Evolutionary conservation across 208 protist genomes (phyloP).

Genomic region (Trypanosoma melophagium): DNA sequence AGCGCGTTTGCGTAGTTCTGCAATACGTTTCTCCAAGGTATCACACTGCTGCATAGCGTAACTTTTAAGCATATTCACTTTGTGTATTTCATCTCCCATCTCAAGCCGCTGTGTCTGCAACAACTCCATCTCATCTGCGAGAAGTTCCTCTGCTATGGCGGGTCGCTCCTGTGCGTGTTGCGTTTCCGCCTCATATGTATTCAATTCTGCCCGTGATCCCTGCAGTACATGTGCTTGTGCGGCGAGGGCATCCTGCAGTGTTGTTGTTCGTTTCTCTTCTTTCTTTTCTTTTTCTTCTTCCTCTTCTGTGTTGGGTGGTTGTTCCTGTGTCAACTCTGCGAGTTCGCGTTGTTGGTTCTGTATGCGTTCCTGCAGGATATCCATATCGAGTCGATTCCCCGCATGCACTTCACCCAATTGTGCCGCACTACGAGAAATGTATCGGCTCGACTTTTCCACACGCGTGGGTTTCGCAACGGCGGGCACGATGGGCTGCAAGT

Average conservation of each 20-base stretch:
- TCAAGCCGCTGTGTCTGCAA: neutral
- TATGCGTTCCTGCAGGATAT: neutral
- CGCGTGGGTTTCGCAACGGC: conserved; percentile 11
- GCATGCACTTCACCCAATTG: conserved; percentile 12
- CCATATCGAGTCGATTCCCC: neutral
- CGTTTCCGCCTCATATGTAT: neutral
- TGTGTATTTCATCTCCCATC: conserved; percentile 12
- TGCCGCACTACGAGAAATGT: conserved; percentile 19
- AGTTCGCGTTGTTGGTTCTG: conserved; percentile 4
- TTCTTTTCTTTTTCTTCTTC: no score
- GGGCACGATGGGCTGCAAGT: neutral
- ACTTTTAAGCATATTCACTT: neutral
- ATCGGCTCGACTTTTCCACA: conserved; percentile 25
- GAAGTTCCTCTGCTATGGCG: neutral
- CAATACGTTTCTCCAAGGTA: neutral
- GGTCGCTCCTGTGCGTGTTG: neutral
- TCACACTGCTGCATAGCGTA: conserved; percentile 13
- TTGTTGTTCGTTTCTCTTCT: no score
- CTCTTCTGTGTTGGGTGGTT: no score
- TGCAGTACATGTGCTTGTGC: conserved; percentile 10
- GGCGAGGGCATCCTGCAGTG: neutral
- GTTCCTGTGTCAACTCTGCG: neutral
- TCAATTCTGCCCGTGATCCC: conserved; percentile 13
- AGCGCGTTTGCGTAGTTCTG: conserved; percentile 8
- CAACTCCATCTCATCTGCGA: conserved; percentile 13